Percentiles rank a stretch among this genome's conserved stretches.
These are phyloP conservation scores for Penicillium fimorum DNA, from an alignment of 495 filamentous ascomycete genomes.

Conservation along the genomic window DNA sequence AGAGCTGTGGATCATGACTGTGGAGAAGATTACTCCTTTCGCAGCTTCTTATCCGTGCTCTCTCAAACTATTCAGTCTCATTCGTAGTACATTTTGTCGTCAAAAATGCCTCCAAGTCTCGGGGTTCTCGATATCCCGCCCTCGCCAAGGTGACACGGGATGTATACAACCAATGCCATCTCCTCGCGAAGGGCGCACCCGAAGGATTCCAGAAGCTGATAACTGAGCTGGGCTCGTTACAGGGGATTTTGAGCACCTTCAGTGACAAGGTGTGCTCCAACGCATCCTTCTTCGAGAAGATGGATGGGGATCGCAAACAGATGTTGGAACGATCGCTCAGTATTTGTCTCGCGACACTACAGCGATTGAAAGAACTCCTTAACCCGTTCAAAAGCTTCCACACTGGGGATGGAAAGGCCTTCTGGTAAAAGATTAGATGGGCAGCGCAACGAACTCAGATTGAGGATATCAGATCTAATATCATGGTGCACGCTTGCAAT, in stretches of 20 bases:
- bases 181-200: conserved; percentile 34
- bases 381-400: conserved; percentile 28
- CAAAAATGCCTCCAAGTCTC: conserved; percentile 26
- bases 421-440: conserved; percentile 42
- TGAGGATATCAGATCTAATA: conserved; percentile 35
- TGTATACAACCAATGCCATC: conserved; percentile 35
- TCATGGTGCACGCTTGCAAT: conserved; percentile 38
- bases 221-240: conserved; percentile 34
- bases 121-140: conserved; percentile 30
- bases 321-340: conserved; percentile 32
- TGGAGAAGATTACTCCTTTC: not conserved
- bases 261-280: conserved; percentile 32
- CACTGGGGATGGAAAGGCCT: conserved; percentile 27
- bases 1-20: not conserved
- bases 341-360: conserved; percentile 29
- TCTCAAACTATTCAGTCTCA: not conserved
- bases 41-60: not conserved
- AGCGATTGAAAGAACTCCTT: conserved; percentile 29
- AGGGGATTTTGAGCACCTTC: conserved; percentile 31
- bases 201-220: conserved; percentile 39
- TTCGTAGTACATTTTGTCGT: not conserved
- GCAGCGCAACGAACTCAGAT: conserved; percentile 33
- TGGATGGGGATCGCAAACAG: conserved; percentile 26
- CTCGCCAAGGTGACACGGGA: conserved; percentile 38
- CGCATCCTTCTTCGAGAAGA: conserved; percentile 26